Evolutionary conservation across 1,284 basidiomycete species (phyloP), one percentile per base, ranked within the genome.

Genomic region (Neotropicomus parvogracilis): DNA sequence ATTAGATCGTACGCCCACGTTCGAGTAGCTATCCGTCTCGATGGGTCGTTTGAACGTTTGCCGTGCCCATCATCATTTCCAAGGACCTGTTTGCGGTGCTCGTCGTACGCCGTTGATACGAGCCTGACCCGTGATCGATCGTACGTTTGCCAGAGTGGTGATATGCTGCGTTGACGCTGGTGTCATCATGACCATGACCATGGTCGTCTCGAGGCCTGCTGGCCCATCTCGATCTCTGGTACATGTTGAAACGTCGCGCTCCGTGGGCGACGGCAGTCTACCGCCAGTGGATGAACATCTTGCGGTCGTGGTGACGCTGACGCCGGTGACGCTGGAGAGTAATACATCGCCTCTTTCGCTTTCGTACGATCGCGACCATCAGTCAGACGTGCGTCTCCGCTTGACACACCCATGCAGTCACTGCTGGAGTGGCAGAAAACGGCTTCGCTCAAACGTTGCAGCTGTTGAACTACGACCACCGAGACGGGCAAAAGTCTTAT

Each of bases 81-180:
- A 36, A 53, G 52, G 37, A 46, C 28, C 20, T 7, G 33, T 45
- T 44, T 41, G 28, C 52, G 26, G 20, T 21, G 14, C 29, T 44
- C 36, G 26, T 34, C 38, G 17, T 38, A 16, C 10, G 26, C 24
- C n/a, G 21, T 40, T 41, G 5, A 40, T 29, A 10, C 34, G 19
- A 13, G 20, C 12, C 14, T 5, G 20, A 16, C 34, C 44, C 31
- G 54, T 14, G 38, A 57, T 59, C 45, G 45, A 57, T 58, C 53
- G 6, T 33, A 21, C 53, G 13, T 34, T n/a, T n/a, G n/a, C n/a
- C n/a, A n/a, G n/a, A n/a, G n/a, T n/a, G n/a, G n/a, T n/a, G n/a
- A n/a, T n/a, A n/a, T n/a, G n/a, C n/a, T n/a, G n/a, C n/a, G n/a
- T n/a, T n/a, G n/a, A n/a, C n/a, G n/a, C n/a, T n/a, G n/a, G n/a